These are phyloP conservation scores for Pleurozium schreberi DNA, from an alignment of 225 moss, liverwort and hornwort genomes.

Conservation along the genomic window DNA sequence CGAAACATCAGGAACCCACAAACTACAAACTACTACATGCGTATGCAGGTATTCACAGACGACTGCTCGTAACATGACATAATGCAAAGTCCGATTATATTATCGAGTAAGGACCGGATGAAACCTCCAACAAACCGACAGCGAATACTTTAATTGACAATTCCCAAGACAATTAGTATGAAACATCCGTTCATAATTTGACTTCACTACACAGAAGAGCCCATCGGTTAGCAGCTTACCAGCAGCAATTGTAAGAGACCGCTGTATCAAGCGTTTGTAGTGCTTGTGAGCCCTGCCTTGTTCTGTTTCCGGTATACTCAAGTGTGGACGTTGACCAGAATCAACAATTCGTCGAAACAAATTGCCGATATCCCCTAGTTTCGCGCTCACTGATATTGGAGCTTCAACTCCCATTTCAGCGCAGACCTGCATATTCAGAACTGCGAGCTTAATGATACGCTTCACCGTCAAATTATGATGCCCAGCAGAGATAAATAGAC, in stretches of 20 bases:
- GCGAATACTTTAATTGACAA: not conserved
- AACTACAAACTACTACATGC: not conserved
- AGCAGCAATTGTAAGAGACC: slow-evolving; percentile 74
- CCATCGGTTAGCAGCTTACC: slow-evolving; percentile 32
- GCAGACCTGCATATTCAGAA: slow-evolving; percentile 47
- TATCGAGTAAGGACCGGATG: not conserved
- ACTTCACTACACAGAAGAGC: not conserved
- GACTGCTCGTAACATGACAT: not conserved
- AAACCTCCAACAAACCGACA: not conserved
- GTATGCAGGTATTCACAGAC: not conserved
- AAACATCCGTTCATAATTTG: not conserved
- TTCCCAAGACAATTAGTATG: not conserved
- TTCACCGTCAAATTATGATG: not conserved
- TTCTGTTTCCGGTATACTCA: slow-evolving; percentile 90
- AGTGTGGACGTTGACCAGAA: slow-evolving; percentile 90
- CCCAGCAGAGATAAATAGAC: not conserved
- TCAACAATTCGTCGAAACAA: slow-evolving; percentile 87
- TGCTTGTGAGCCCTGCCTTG: slow-evolving; percentile 74
- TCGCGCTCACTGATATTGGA: slow-evolving; percentile 83
- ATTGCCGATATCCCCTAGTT: slow-evolving; percentile 77
- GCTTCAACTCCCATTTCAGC: slow-evolving; percentile 89
- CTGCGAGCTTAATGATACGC: not conserved
- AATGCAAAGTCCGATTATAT: not conserved
- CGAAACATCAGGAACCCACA: not conserved
- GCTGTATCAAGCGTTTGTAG: slow-evolving; percentile 70